Conservation (phyloP, 2,329 filamentous ascomycete genomes). For the Dendryphion nanum region DNA sequence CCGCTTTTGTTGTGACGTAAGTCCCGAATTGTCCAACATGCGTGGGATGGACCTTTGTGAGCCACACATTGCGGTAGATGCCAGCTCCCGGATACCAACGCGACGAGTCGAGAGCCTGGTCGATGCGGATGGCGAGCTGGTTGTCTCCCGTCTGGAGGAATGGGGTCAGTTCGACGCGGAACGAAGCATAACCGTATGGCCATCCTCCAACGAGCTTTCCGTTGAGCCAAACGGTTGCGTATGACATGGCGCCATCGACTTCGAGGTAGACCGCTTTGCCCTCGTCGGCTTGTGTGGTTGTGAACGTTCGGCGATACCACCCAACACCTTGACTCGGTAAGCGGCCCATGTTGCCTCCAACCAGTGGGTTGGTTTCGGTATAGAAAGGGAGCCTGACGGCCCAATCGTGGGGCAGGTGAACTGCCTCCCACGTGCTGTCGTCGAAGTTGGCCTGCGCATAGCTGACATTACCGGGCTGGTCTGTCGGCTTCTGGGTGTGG, state of each 20-base stretch:
- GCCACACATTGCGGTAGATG: conserved; percentile 56
- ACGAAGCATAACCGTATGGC: conserved; percentile 54
- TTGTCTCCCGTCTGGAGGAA: conserved; percentile 40
- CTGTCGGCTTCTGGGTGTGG: conserved; percentile 18
- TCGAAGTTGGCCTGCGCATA: conserved; percentile 32
- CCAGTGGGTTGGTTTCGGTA: conserved; percentile 12
- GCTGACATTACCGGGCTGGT: conserved; percentile 16
- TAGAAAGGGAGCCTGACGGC: conserved; percentile 45
- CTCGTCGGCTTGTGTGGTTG: conserved; percentile 6
- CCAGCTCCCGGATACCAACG: conserved; percentile 57
- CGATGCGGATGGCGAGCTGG: conserved; percentile 51
- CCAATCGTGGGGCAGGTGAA: conserved; percentile 49
- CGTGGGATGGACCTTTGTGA: conserved; percentile 47
- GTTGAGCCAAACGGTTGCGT: conserved; percentile 53
- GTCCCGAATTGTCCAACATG: conserved; percentile 54
- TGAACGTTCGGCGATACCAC: conserved; percentile 48
- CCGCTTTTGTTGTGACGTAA: conserved; percentile 46
- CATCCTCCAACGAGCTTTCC: conserved; percentile 52
- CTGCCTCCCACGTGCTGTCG: conserved; percentile 39
- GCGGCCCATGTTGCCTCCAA: conserved; percentile 42
- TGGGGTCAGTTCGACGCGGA: conserved; percentile 51
- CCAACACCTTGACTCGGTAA: conserved; percentile 51
- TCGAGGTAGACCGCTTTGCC: conserved; percentile 47
- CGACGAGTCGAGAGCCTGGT: conserved; percentile 51
- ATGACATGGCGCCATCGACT: conserved; percentile 55